These are phyloP conservation scores for Vaccinium macrocarpon DNA, from an alignment of 148 eudicot genomes.

Conservation along the genomic window DNA sequence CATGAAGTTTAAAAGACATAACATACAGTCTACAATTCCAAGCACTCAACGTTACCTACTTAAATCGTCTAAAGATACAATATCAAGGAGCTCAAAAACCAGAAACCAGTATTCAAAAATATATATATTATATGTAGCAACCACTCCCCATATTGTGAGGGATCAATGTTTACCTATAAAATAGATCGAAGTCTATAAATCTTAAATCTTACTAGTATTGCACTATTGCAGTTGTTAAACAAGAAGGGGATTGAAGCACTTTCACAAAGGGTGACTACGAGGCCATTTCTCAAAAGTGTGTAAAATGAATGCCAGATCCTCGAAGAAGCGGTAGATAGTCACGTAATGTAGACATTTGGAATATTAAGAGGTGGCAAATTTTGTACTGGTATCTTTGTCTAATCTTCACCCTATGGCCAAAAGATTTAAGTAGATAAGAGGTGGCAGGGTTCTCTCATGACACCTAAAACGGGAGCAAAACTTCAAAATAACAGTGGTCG, in stretches of 20 bases:
- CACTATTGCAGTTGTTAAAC: not conserved
- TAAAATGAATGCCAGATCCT: not conserved
- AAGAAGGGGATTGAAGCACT: not conserved
- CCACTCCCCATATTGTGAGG: not conserved
- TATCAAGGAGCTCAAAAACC: not conserved
- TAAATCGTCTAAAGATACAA: not conserved
- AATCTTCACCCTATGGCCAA: not conserved
- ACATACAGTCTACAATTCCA: not conserved
- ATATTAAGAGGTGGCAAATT: not conserved
- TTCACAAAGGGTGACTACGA: not conserved
- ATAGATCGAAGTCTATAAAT: too few species aligned
- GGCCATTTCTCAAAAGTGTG: not conserved
- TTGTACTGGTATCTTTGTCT: not conserved
- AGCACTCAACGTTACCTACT: not conserved
- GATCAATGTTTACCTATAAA: not conserved
- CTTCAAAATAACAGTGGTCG: not conserved
- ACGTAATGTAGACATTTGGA: not conserved
- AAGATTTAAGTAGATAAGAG: not conserved
- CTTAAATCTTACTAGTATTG: too few species aligned
- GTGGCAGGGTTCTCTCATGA: not conserved
- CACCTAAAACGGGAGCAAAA: not conserved
- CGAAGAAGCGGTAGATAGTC: not conserved
- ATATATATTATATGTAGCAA: not conserved
- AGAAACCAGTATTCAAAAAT: not conserved
- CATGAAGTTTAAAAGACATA: not conserved